Conservation (phyloP, 495 filamentous ascomycete genomes). For the Durotheca rogersii region DNA sequence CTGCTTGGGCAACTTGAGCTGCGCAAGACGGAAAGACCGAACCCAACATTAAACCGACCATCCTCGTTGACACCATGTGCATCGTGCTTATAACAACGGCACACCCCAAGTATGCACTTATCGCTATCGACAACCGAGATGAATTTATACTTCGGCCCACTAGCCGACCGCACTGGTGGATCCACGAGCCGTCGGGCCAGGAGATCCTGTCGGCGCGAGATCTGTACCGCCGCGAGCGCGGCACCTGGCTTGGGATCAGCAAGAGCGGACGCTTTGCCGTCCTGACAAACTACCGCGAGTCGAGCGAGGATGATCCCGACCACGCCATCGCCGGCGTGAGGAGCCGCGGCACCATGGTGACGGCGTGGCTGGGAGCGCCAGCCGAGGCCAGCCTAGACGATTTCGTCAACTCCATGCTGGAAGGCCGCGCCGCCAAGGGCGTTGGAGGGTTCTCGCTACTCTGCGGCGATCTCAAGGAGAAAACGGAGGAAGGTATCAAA, state of each 20-base stretch:
- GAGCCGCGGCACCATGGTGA: conserved; percentile 83
- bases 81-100: conserved; percentile 87
- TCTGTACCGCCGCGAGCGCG: conserved; percentile 56
- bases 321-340: conserved; percentile 58
- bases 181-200: conserved; percentile 38
- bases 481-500: conserved; percentile 50
- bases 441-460: conserved; percentile 93
- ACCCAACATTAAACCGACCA: background rate
- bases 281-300: conserved; percentile 92
- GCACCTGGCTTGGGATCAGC: conserved; percentile 95
- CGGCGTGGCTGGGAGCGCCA: conserved; percentile 70
- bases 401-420: conserved; percentile 71
- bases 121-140: conserved; percentile 92
- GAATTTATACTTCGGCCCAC: conserved; percentile 93
- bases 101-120: conserved; percentile 86
- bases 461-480: conserved; percentile 70
- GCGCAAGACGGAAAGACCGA: background rate
- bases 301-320: conserved; percentile 49
- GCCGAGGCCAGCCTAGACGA: conserved; percentile 51
- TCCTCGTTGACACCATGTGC: conserved; percentile 65
- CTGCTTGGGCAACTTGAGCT: conserved; percentile 1
- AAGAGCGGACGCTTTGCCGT: conserved; percentile 80
- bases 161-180: conserved; percentile 81
- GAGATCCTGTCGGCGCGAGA: conserved; percentile 54
- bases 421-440: conserved; percentile 62